Percentiles rank a stretch among this genome's conserved stretches.
phyloP scores from a whole-genome alignment of 768 basidiomycete genomes.

The Chlorophyllum brunneum region DNA sequence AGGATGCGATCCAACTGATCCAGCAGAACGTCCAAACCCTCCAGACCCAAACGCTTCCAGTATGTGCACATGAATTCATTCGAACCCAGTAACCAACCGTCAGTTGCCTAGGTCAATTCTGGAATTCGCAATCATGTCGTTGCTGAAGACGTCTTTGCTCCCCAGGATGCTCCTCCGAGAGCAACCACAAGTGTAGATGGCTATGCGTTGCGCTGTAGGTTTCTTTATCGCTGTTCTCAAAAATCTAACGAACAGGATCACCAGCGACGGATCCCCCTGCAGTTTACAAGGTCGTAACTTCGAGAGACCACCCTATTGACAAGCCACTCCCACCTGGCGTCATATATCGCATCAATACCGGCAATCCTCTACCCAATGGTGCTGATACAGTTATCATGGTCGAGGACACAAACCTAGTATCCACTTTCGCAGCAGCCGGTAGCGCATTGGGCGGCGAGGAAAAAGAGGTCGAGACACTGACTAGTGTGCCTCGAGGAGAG shows the following conservation, averaged over 20 bases:
- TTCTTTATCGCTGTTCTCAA: not conserved
- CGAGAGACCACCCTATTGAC: slow-evolving; percentile 44
- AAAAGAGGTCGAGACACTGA: slow-evolving; percentile 63
- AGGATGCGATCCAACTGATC: slow-evolving; percentile 60
- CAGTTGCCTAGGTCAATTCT: slow-evolving; percentile 57
- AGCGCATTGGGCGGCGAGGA: slow-evolving; percentile 54
- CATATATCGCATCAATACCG: slow-evolving; percentile 83
- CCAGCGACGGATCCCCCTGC: slow-evolving; percentile 64
- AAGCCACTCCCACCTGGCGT: slow-evolving; percentile 44
- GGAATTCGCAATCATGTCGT: slow-evolving; percentile 65
- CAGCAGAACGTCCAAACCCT: slow-evolving; percentile 44
- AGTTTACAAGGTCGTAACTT: slow-evolving; percentile 62
- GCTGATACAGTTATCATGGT: slow-evolving; percentile 88
- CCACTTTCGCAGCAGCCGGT: slow-evolving; percentile 36
- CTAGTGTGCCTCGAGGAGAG: slow-evolving; percentile 56
- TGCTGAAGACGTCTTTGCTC: slow-evolving; percentile 70
- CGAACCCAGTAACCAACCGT: not conserved
- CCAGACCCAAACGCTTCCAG: slow-evolving; percentile 34
- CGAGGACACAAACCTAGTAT: slow-evolving; percentile 81
- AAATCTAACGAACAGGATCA: not conserved
- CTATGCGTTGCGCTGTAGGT: slow-evolving; percentile 73
- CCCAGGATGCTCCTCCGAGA: slow-evolving; percentile 57
- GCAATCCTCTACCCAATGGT: slow-evolving; percentile 72
- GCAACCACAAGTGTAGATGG: slow-evolving; percentile 85
- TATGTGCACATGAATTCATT: slow-evolving; percentile 24